Base-by-base conservation (phyloP, 768 basidiomycete genomes). In the Rhodocollybia butyracea region DNA sequence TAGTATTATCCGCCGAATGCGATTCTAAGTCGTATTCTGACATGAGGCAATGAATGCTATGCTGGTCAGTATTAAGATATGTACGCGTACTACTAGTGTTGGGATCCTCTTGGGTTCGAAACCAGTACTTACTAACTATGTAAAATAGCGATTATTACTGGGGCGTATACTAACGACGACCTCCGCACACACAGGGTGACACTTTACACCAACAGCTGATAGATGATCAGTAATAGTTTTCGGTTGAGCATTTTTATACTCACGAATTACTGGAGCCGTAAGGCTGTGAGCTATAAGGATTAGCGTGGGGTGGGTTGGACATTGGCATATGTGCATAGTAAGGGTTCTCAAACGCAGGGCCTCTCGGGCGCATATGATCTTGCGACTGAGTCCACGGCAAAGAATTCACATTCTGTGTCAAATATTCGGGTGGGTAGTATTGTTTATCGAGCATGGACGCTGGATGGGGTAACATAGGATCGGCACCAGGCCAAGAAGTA, bases 171-270 rank as follows among this genome's bases (percentile, higher is more conserved):
- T 34, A 50, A 22, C 48, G 48, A 24, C 48, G 48, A 24, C 48
- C 32, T 34, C 34, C 34, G 22, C 48, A 50, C n/a, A 38, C 21
- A 34, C 48, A 50, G 12, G 48, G 48, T 17, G 34, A 13, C 27
- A 21, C 22, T 17, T 34, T 38, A 34, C 48, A 50, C 48, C 48
- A 50, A 24, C 48, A 50, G 32, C 48, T 50, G 48, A 19, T 24
- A 36, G 38, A 7, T 32, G 19, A 50, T 50, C 6, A 50, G 22
- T 38, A 13, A 8, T 8, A 50, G 11, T 19, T 34, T 22, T 3
- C 22, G 13, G 21, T 11, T 19, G 22, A 3, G 36, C 22, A 22
- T 40, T n/a, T 6, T n/a, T 40, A 6, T 22, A 50, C 48, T 36
- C 32, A 50, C 48, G 17, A 4, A 50, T 50, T 19, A 32, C 24